Evolutionary conservation across 2,329 filamentous ascomycete genomes (phyloP).

Genomic region (Botrytis squamosa): DNA sequence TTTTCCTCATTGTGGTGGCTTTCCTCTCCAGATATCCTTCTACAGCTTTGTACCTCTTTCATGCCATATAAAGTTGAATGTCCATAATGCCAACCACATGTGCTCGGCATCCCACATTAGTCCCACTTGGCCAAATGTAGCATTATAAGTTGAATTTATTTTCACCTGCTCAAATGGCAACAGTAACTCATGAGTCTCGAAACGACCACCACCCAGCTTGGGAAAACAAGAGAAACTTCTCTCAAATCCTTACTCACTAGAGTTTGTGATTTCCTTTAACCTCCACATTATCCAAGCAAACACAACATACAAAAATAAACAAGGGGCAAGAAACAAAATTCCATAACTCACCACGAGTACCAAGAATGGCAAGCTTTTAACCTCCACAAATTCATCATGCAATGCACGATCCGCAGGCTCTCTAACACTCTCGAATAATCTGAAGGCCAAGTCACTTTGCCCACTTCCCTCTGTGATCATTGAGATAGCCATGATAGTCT

Average conservation of each 20-base stretch:
- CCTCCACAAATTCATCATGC: constrained; percentile 51
- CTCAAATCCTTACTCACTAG: neutral
- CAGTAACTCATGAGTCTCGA: neutral
- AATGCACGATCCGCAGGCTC: constrained; percentile 64
- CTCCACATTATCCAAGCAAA: neutral
- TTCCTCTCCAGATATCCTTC: neutral
- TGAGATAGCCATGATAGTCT: constrained; percentile 78
- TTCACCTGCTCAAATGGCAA: neutral
- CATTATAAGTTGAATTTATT: neutral
- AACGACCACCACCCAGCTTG: neutral
- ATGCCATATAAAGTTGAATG: neutral
- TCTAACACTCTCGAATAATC: constrained; percentile 75
- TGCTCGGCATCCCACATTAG: neutral
- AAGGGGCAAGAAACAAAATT: neutral
- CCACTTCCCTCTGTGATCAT: constrained; percentile 77
- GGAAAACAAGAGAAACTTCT: neutral
- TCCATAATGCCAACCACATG: neutral
- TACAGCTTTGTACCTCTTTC: neutral
- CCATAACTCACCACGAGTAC: constrained; percentile 51
- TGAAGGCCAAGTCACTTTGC: constrained; percentile 69
- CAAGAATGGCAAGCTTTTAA: constrained; percentile 59
- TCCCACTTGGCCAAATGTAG: neutral
- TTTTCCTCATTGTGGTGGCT: neutral
- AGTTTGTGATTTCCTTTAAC: neutral
- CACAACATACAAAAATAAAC: neutral